Evolutionary conservation across 352 stramenopile genomes (phyloP).

Genomic region (Phytophthora idaei): DNA sequence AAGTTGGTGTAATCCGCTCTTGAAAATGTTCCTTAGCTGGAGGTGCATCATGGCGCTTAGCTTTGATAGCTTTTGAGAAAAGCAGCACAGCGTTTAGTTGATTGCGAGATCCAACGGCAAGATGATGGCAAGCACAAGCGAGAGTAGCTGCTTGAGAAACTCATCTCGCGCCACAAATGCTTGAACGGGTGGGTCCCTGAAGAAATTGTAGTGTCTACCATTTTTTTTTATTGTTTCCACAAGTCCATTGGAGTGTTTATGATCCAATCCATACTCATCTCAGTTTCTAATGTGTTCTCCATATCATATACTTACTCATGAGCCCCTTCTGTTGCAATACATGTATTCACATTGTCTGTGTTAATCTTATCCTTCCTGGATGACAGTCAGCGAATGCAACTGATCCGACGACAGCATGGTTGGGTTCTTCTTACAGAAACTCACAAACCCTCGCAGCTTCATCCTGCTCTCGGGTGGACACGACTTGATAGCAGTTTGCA

Average conservation of each 20-base stretch:
- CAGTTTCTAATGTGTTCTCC: constrained; percentile 1
- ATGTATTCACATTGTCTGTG: constrained; percentile 12
- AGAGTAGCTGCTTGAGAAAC: not conserved
- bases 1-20: no score
- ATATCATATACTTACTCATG: not conserved
- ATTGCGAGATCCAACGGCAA: constrained; percentile 1
- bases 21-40: no score
- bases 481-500: constrained; percentile 82
- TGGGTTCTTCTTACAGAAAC: constrained; percentile 73
- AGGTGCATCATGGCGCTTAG: no score
- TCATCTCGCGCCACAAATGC: constrained; percentile 3
- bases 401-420: constrained; percentile 66
- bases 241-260: no score
- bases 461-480: constrained; percentile 77
- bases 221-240: not conserved
- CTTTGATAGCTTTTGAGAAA: no score
- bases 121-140: not conserved
- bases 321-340: not conserved
- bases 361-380: constrained; percentile 49
- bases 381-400: constrained; percentile 59
- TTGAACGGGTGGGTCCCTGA: not conserved
- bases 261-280: constrained; percentile 1
- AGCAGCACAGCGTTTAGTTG: not conserved
- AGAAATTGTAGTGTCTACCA: not conserved
- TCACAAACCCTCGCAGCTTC: constrained; percentile 72